Evolutionary conservation across 2,329 filamentous ascomycete species (phyloP).

Genomic region (Fusarium buharicum): DNA sequence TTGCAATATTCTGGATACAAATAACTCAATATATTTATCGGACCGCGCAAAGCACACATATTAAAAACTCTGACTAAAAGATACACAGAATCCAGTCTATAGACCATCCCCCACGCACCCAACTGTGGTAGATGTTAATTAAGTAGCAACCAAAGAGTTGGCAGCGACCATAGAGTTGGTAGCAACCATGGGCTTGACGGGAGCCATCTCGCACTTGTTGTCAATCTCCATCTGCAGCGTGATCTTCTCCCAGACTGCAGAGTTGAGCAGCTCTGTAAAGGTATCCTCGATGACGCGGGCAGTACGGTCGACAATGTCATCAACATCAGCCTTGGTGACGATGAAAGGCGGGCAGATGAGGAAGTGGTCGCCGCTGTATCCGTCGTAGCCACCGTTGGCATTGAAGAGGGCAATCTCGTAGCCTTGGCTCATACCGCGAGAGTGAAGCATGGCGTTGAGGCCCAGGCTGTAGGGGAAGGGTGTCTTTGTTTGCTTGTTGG

Average conservation of each 20-base stretch:
- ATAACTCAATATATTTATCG: background rate
- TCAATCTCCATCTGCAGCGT: constrained; percentile 29
- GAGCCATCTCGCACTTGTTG: background rate
- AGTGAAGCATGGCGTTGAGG: constrained; percentile 23
- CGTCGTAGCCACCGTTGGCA: constrained; percentile 38
- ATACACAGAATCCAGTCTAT: background rate
- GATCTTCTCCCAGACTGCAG: constrained; percentile 33
- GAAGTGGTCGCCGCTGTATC: constrained; percentile 38
- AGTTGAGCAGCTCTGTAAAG: constrained; percentile 23
- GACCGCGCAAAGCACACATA: background rate
- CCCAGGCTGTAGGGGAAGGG: constrained; percentile 33
- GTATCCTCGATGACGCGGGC: constrained; percentile 33
- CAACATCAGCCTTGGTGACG: constrained; percentile 24
- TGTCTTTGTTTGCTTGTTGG: constrained; percentile 33
- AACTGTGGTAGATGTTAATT: no score
- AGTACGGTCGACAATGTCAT: constrained; percentile 36
- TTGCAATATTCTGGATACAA: no score
- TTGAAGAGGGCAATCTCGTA: constrained; percentile 40
- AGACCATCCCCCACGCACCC: no score
- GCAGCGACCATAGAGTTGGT: constrained; percentile 1
- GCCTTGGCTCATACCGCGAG: constrained; percentile 32
- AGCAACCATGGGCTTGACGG: constrained; percentile 1
- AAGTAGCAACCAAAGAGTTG: background rate
- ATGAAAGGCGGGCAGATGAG: constrained; percentile 37
- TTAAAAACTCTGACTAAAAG: background rate